phyloP scores from a whole-genome alignment of 495 filamentous ascomycete species.

The Penicillium herquei region DNA sequence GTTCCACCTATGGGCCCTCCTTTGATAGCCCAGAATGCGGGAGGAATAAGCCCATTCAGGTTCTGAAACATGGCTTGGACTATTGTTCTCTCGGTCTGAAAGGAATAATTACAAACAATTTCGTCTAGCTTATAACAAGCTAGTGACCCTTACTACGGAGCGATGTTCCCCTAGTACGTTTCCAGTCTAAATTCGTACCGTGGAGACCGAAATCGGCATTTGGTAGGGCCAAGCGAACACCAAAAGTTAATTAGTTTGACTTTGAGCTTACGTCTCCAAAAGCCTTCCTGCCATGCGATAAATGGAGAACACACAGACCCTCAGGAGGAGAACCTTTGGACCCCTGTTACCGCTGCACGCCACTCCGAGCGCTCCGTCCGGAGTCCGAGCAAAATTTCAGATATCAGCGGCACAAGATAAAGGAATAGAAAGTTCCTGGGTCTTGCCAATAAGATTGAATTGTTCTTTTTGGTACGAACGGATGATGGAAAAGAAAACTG shows the following conservation, averaged over 20 bases:
- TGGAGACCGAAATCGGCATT: not conserved
- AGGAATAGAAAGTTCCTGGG: not conserved
- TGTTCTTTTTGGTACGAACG: not conserved
- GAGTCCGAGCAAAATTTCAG: slow-evolving; percentile 4
- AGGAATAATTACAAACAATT: not conserved
- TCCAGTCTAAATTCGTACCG: not conserved
- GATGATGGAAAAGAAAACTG: not conserved
- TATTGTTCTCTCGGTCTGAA: not conserved
- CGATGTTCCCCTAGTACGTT: not conserved
- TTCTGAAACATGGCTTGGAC: slow-evolving; percentile 1
- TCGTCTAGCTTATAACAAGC: not conserved
- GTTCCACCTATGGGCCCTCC: too few species aligned
- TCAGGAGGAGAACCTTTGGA: not conserved
- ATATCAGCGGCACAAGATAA: not conserved
- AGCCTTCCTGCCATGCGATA: not conserved
- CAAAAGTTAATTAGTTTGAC: not conserved
- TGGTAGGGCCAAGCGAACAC: not conserved
- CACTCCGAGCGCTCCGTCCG: slow-evolving; percentile 5
- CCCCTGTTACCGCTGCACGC: not conserved
- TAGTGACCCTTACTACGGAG: not conserved
- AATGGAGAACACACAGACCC: slow-evolving; percentile 1
- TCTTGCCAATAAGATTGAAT: not conserved
- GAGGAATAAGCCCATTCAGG: not conserved
- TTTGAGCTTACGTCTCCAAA: not conserved
- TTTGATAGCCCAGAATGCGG: not conserved